phyloP scores from a whole-genome alignment of 306 rosid genomes.

The Prunus davidiana region DNA sequence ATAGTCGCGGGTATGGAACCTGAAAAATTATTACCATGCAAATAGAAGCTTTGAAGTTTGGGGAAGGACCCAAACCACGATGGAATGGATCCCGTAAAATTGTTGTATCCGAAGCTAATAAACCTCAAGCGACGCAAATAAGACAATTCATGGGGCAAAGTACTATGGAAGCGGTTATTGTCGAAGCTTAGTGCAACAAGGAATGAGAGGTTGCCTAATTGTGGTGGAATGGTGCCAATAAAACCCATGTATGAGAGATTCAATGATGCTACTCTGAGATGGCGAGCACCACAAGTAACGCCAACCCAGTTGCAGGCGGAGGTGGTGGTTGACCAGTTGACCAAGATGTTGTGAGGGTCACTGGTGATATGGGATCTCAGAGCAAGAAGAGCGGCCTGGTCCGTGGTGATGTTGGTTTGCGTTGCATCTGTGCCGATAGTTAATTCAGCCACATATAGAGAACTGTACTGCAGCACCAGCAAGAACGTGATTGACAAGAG shows the following conservation, averaged over 20 bases:
- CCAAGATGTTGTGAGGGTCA: slow-evolving; percentile 8
- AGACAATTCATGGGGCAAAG: slow-evolving; percentile 5
- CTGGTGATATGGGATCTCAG: slow-evolving; percentile 18
- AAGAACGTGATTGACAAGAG: too few relatives aligned
- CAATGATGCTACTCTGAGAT: slow-evolving; percentile 8
- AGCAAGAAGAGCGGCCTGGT: slow-evolving; percentile 19
- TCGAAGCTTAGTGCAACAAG: neutral
- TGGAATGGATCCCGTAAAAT: too few relatives aligned
- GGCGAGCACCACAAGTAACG: neutral
- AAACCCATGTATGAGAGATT: slow-evolving; percentile 15
- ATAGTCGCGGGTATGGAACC: too few relatives aligned
- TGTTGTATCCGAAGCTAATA: too few relatives aligned
- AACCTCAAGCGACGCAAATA: too few relatives aligned
- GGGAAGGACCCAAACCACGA: too few relatives aligned
- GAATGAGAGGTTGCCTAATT: slow-evolving; percentile 18
- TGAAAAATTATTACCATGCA: too few relatives aligned
- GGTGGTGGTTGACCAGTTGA: slow-evolving; percentile 17
- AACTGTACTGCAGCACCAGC: neutral
- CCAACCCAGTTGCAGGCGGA: slow-evolving; percentile 28
- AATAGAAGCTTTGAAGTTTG: too few relatives aligned
- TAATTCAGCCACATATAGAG: too few relatives aligned
- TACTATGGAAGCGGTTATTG: slow-evolving; percentile 10
- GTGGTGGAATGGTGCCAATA: slow-evolving; percentile 10
- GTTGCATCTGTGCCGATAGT: neutral
- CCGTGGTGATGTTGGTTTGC: slow-evolving; percentile 8